Conservation (phyloP, 1,284 basidiomycete genomes). For the Phellinidium pouzarii region DNA sequence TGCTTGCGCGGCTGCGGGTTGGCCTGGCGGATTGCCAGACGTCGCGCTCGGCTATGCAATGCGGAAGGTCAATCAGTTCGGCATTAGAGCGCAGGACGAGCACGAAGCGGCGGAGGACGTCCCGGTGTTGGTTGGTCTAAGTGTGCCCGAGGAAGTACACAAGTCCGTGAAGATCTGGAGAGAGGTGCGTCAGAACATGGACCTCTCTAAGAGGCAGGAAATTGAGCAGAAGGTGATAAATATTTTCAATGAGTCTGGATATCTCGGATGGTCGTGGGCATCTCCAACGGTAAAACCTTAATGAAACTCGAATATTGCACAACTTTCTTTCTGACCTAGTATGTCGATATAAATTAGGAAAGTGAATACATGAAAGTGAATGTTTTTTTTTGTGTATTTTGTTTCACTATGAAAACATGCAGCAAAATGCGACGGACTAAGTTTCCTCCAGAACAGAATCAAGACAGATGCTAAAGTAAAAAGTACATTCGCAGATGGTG, state of each 20-base stretch:
- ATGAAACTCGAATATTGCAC: no score
- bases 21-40: slow-evolving; percentile 47
- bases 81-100: not conserved
- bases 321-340: no score
- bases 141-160: slow-evolving; percentile 66
- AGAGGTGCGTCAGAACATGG: slow-evolving; percentile 38
- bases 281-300: no score
- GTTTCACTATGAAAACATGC: not conserved
- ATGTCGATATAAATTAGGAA: no score
- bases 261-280: slow-evolving; percentile 60
- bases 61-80: slow-evolving; percentile 30
- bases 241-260: slow-evolving; percentile 45
- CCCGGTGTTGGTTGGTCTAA: slow-evolving; percentile 74
- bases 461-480: no score
- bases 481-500: slow-evolving; percentile 4
- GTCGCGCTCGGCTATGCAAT: slow-evolving; percentile 74
- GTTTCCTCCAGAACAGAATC: no score
- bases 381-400: no score
- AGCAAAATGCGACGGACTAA: not conserved
- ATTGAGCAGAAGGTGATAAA: slow-evolving; percentile 43
- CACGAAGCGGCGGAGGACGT: slow-evolving; percentile 30
- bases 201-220: slow-evolving; percentile 35
- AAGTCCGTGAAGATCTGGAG: slow-evolving; percentile 64
- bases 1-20: slow-evolving; percentile 31
- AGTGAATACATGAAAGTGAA: no score